Conservation (phyloP, 768 basidiomycete species). For the Rhodotorula graminis region DNA sequence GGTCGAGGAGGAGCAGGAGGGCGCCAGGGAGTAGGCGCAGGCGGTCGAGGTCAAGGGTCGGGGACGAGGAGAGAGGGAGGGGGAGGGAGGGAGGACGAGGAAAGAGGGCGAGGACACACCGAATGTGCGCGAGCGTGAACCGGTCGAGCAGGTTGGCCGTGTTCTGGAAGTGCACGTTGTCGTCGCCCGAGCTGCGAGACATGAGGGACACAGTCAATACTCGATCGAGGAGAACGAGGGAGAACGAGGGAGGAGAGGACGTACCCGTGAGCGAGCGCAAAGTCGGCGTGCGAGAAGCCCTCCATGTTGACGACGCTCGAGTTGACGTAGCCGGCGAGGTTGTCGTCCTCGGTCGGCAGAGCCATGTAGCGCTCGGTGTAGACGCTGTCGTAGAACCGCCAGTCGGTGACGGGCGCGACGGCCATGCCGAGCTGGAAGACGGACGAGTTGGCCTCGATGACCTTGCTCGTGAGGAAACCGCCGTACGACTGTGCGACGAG, state of each 20-base stretch:
- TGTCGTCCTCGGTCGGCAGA: slow-evolving; percentile 62
- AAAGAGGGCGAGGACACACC: slow-evolving; percentile 46
- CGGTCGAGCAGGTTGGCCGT: slow-evolving; percentile 87
- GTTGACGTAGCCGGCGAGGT: slow-evolving; percentile 81
- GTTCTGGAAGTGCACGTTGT: slow-evolving; percentile 93
- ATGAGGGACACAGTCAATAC: neutral
- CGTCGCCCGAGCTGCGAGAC: slow-evolving; percentile 64
- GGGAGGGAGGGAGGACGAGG: no score
- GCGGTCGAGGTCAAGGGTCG: no score
- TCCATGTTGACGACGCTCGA: slow-evolving; percentile 83
- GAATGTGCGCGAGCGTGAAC: slow-evolving; percentile 70
- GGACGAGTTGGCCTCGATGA: slow-evolving; percentile 81
- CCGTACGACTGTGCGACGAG: slow-evolving; percentile 70
- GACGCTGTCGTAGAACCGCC: slow-evolving; percentile 61
- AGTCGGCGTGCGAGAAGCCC: slow-evolving; percentile 75
- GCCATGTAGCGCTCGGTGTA: slow-evolving; percentile 96
- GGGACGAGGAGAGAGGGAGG: neutral
- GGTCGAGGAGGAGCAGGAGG: no score
- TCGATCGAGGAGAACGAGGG: no score
- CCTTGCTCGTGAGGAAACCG: slow-evolving; percentile 90
- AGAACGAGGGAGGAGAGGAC: neutral
- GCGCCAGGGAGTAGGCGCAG: no score
- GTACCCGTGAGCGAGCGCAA: slow-evolving; percentile 74
- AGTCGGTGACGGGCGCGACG: slow-evolving; percentile 77
- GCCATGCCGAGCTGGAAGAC: slow-evolving; percentile 87